These are phyloP conservation scores for Misopates orontium DNA, from an alignment of 257 asterid species.

Conservation along the genomic window DNA sequence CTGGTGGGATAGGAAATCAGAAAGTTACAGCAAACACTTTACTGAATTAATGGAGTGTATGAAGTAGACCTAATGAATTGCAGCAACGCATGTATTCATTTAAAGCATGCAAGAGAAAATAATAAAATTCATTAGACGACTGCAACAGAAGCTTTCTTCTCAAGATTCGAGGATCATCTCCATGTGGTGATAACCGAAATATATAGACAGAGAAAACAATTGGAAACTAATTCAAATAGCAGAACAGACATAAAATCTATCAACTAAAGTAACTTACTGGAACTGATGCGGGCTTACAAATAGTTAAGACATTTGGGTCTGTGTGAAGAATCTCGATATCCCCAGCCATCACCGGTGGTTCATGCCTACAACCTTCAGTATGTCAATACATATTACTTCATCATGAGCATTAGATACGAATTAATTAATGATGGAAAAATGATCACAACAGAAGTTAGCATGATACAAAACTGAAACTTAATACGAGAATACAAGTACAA, in stretches of 20 bases:
- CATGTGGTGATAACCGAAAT: background rate
- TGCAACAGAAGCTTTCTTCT: constrained; percentile 9
- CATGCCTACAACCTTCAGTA: constrained; percentile 85
- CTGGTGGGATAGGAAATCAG: background rate
- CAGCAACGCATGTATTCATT: constrained; percentile 13
- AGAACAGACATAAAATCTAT: background rate
- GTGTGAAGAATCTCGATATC: constrained; percentile 71
- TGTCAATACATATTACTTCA: constrained; percentile 39
- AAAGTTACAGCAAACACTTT: background rate
- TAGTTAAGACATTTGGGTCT: constrained; percentile 76
- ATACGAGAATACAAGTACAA: background rate
- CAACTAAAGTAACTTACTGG: constrained; percentile 68
- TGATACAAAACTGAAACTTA: background rate
- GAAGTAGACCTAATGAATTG: background rate
- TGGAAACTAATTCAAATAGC: constrained; percentile 8
- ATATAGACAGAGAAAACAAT: background rate
- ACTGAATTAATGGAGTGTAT: background rate
- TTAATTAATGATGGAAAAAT: constrained; percentile 6
- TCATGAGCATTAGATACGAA: constrained; percentile 12
- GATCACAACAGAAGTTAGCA: constrained; percentile 4
- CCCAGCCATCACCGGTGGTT: constrained; percentile 92
- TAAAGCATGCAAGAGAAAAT: background rate
- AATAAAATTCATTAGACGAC: too few relatives aligned
- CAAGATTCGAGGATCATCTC: background rate
- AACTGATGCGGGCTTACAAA: constrained; percentile 92